Percentiles rank a stretch among this genome's conserved stretches.
Conservation (phyloP, 2,329 filamentous ascomycete genomes). For the Ophiostoma fasciatum region DNA sequence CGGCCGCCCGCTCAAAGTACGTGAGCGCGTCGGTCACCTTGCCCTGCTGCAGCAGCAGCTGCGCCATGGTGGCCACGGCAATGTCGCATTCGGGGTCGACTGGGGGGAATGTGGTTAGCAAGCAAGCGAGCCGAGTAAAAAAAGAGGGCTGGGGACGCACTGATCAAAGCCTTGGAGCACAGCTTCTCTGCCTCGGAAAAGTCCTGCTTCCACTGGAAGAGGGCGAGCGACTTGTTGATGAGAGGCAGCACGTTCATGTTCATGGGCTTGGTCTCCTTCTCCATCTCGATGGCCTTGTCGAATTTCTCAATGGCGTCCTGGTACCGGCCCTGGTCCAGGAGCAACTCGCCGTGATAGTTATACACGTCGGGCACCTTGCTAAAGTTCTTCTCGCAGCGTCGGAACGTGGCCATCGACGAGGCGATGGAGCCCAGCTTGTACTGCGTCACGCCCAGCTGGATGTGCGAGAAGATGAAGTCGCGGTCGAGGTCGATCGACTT, state of each 20-base stretch:
- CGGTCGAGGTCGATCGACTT: conserved; percentile 95
- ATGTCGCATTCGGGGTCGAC: conserved; percentile 98
- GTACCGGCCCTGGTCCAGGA: conserved; percentile 93
- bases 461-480: conserved; percentile 98
- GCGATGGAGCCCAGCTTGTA: conserved; percentile 99
- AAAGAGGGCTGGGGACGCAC: conserved; percentile 39
- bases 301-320: conserved; percentile 95
- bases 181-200: conserved; percentile 89
- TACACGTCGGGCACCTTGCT: conserved; percentile 93
- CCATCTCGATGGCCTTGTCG: conserved; percentile 96
- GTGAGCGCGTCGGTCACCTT: conserved; percentile 89
- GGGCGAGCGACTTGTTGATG: conserved; percentile 93
- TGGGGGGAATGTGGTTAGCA: conserved; percentile 27
- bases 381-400: conserved; percentile 96
- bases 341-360: conserved; percentile 97
- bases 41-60: conserved; percentile 91
- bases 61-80: conserved; percentile 95
- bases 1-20: conserved; percentile 93
- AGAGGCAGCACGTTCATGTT: conserved; percentile 95
- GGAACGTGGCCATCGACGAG: conserved; percentile 96
- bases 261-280: conserved; percentile 84
- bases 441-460: conserved; percentile 96
- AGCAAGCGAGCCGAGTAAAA: not conserved
- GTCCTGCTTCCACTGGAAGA: conserved; percentile 98
- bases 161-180: conserved; percentile 93